These are phyloP conservation scores for Trichoderma virens DNA, from an alignment of 495 filamentous ascomycete species.

Conservation along the genomic window DNA sequence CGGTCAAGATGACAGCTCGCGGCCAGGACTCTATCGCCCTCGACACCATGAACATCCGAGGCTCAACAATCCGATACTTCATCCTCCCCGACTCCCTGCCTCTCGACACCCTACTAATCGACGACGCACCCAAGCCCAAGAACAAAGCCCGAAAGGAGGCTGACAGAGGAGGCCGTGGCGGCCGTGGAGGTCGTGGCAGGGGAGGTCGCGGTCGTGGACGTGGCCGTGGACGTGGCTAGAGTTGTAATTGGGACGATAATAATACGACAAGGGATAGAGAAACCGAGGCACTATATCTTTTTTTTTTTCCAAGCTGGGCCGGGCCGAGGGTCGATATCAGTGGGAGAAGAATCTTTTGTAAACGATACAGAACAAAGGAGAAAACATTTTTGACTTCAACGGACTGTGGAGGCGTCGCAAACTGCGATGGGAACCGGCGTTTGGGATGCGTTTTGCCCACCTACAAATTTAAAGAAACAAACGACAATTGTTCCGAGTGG, in stretches of 20 bases:
- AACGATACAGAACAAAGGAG: background rate
- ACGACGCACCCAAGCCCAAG: constrained; percentile 96
- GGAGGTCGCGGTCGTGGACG: constrained; percentile 55
- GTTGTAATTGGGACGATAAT: constrained; percentile 31
- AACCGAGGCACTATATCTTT: background rate
- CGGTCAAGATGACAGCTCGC: constrained; percentile 89
- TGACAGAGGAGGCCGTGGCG: constrained; percentile 49
- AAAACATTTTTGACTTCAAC: background rate
- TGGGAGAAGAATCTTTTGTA: background rate
- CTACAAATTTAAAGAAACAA: background rate
- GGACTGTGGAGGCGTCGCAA: background rate
- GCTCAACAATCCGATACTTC: constrained; percentile 85
- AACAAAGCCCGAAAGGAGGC: constrained; percentile 97
- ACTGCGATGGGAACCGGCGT: constrained; percentile 5
- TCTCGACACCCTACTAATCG: constrained; percentile 87
- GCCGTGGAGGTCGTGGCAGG: constrained; percentile 47
- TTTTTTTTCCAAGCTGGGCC: background rate
- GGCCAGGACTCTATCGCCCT: constrained; percentile 78
- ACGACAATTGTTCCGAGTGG: background rate
- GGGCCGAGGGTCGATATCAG: background rate
- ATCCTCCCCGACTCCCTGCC: constrained; percentile 92
- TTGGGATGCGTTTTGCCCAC: constrained; percentile 1
- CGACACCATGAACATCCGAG: constrained; percentile 94
- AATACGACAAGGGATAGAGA: background rate
- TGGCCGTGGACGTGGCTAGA: constrained; percentile 58